phyloP scores from a whole-genome alignment of 139 green algal genomes.

The Tetradesmus obliquus region DNA sequence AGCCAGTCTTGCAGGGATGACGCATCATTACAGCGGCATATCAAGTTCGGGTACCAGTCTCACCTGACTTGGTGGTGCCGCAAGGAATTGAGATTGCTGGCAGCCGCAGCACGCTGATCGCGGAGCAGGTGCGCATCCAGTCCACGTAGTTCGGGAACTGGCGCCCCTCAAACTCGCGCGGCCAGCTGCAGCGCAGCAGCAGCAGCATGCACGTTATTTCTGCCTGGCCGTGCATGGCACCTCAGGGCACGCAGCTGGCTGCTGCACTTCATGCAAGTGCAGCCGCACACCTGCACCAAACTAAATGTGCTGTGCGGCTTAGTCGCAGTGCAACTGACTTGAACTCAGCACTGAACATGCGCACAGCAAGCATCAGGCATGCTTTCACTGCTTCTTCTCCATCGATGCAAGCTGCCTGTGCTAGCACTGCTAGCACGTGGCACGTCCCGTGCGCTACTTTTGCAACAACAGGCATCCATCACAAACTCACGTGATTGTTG shows the following conservation, averaged over 20 bases:
- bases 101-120: constrained; percentile 30
- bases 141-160: constrained; percentile 57
- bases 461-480: too few species aligned
- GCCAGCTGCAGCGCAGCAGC: constrained; percentile 44
- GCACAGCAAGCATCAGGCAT: neutral
- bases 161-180: constrained; percentile 34
- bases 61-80: constrained; percentile 26
- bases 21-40: too few species aligned
- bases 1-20: too few species aligned
- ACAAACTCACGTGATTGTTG: constrained; percentile 36
- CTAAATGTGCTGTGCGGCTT: neutral
- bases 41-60: too few species aligned
- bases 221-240: neutral
- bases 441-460: too few species aligned
- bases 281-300: too few species aligned
- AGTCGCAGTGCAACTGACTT: too few species aligned
- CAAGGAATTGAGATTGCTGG: constrained; percentile 46
- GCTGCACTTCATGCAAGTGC: neutral
- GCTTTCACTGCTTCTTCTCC: neutral
- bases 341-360: too few species aligned
- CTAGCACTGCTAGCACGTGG: too few species aligned
- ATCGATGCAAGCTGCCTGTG: too few species aligned
- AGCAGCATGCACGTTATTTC: neutral
- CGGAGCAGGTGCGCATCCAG: constrained; percentile 58
- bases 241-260: neutral